Base-by-base conservation (phyloP, 116 monocot species). In the Zostera marina region DNA sequence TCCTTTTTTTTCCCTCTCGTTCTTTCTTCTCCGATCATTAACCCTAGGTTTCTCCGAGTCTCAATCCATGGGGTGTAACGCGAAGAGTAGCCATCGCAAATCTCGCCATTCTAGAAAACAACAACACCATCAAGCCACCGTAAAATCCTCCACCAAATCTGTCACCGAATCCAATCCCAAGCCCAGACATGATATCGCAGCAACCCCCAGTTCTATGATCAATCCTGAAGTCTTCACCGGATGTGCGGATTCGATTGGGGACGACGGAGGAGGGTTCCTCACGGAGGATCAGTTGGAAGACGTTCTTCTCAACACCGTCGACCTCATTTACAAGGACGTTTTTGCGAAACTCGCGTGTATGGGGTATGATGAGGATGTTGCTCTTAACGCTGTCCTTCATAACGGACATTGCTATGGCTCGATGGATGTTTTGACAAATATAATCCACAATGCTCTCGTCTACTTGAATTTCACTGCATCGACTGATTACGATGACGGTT, bases 401-500 rank as follows among this genome's bases (percentile, higher is more conserved):
- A 70, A 58, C 59, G 92, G 92, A 43, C 83, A 83, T 67, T 92
- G 83, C 76, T 83, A 76, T 64, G 92, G 92, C n/a, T 60, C 77
- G 32, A 68, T 73, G 68, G 94, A 94, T 39, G 77, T 68, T 21
- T 59, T 84, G 14, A 75, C 84, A 42, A 88, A 94, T 61, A 76
- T 94, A 55, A 48, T 94, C 64, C 68, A 80, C 52, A 84, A 88
- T 54, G 64, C 92, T 45, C 17, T 79, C 24, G 42, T 68, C 22
- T 72, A 69, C 69, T 73, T 85, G 63, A 74, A 69, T 22, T 51
- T 57, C 64, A 9, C 51, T 13, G 9, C 62, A 43, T 20, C 65
- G 22, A 1, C 49, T 48, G 14, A 53, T 56, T 40, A 40, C 3
- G 47, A 65, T 11, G 43, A 60, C 32, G 32, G 32, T 8, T 21